Evolutionary conservation across 768 basidiomycete species (phyloP), one percentile per base, ranked within the genome.

Genomic region (Imleria badia): DNA sequence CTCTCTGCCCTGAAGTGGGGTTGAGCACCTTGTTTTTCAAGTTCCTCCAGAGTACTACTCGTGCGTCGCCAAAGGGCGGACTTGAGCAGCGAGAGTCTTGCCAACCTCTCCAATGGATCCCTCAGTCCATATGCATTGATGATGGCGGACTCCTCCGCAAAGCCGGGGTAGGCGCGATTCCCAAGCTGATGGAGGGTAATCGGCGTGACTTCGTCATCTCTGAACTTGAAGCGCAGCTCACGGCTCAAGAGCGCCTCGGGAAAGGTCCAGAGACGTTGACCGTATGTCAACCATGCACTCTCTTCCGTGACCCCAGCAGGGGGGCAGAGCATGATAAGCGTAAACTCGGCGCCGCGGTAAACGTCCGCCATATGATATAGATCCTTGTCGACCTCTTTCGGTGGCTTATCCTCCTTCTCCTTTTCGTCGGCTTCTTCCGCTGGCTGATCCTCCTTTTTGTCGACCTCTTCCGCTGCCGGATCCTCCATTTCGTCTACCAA

Each of bases 151-250:
- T 67, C 67, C 39, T 59, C 46, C 0, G 49, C 36, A 1, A 62
- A 45, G 29, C 23, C 10, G 1, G 31, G 13, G 9, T 67, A 70
- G 17, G 68, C 68, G 0, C 56, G 60, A 29, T 53, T 59, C 3
- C 66, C 68, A 6, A 67, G 52, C 43, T 67, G 56, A 22, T 56
- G 55, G n/a, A 67, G 68, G 6, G 52, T 67, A 30, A 67, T 55
- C 3, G 45, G 49, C 0, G 19, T 62, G 35, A 70, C 68, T 1
- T 47, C 9, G 1, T 26, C 50, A n/a, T 45, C 33, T 40, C 54
- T 48, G 26, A 58, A 51, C 39, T 48, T 58, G 59, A 54, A 66
- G 0, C 44, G 54, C 20, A 66, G 39, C 30, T 64, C 48, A 0
- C 62, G 65, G 14, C 65, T 65, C 33, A 69, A 48, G 14, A 66